Evolutionary conservation across 73 alveolate species (phyloP), one percentile per base, ranked within the genome.

Genomic region (Blepharisma japonicum): DNA sequence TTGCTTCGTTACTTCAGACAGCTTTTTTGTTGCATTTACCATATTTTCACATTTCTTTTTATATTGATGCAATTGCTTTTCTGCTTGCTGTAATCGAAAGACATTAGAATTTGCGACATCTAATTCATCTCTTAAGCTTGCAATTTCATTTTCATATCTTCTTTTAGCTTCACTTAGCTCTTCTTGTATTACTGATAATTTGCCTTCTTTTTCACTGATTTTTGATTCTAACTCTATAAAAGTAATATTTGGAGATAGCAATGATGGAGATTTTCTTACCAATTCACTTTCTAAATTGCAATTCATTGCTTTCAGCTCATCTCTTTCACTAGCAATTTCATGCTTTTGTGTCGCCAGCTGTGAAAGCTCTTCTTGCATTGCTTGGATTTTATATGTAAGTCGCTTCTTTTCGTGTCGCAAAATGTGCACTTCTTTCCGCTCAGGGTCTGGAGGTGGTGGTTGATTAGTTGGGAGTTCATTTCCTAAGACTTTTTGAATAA

Each of bases 401-500:
- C 74, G 74, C n/a, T n/a, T 20, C 23, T 61, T 61, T 61, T 61
- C 74, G 47, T 61, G 14, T 20, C 46, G 38, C 2, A 61, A 39
- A 25, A 61, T 61, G 14, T 61, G 47, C 18, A 61, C 23, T 61
- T 61, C 74, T 61, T 61, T 61, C 47, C 23, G 14, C 18, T 61
- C 23, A 4, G 23, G 47, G 14, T 61, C 74, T 14, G 74, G 14
- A 61, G 18, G n/a, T 61, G 14, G 74, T 20, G 23, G 14, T 3
- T 14, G 74, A 39, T 61, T 39, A 1, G 14, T 39, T 20, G 18
- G 18, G 5, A 32, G 42, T 32, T 39, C 74, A 14, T 61, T 39
- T 25, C 74, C 74, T 18, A 61, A 25, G 11, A 39, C 74, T 61
- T 61, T 61, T 61, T 61, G 14, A 20, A 61, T 61, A 39, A 61